Evolutionary conservation across 2,329 filamentous ascomycete species (phyloP).

Genomic region (Coniochaeta prunicola): DNA sequence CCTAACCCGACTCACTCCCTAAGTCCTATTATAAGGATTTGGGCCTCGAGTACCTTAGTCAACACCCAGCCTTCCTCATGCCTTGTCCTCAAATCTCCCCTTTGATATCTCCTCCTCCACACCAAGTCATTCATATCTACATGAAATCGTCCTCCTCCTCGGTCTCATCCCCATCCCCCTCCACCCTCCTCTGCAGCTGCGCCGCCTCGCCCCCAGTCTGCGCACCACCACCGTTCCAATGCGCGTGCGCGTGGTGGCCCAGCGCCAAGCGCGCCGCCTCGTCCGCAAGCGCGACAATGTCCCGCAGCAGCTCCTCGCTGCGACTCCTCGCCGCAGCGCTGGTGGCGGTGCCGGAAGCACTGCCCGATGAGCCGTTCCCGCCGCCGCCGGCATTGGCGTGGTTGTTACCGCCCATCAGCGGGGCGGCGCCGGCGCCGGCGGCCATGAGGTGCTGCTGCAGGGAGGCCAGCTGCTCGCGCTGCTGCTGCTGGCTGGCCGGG

Average conservation of each 20-base stretch:
- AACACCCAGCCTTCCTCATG: too few relatives aligned
- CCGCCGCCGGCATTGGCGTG: not conserved
- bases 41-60: too few relatives aligned
- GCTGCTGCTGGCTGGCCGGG: not conserved
- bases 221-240: not conserved
- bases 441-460: not conserved
- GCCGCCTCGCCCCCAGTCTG: not conserved
- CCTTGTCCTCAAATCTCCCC: too few relatives aligned
- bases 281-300: constrained; percentile 33
- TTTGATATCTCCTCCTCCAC: not conserved
- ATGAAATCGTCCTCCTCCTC: constrained; percentile 39
- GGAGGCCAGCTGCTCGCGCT: not conserved
- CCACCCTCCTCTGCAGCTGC: not conserved
- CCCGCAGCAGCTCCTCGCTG: constrained; percentile 26
- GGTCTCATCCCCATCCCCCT: constrained; percentile 12
- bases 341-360: not conserved
- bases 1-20: too few relatives aligned
- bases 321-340: constrained; percentile 17
- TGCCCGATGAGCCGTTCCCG: not conserved
- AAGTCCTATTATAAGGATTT: too few relatives aligned
- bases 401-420: not conserved
- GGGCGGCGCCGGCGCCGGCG: constrained; percentile 2
- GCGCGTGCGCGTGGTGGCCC: constrained; percentile 10
- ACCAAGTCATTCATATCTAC: constrained; percentile 12
- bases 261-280: constrained; percentile 34